Evolutionary conservation across 2,329 filamentous ascomycete species (phyloP).

Genomic region (Xylaria sp.): DNA sequence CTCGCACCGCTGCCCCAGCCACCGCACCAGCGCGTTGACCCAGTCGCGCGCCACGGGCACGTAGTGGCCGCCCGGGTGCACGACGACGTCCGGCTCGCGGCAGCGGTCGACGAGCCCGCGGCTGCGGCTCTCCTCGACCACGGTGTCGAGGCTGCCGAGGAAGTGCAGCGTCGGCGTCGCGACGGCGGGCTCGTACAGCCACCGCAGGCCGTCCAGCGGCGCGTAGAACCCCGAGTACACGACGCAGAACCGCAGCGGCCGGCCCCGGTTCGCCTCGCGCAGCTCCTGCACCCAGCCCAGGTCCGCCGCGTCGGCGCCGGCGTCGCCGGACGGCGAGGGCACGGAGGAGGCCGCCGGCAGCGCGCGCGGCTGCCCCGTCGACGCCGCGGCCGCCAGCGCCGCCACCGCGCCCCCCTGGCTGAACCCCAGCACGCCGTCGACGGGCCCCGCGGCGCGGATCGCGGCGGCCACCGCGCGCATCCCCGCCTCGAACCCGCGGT

Average conservation of each 20-base stretch:
- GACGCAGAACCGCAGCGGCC: slow-evolving; percentile 60
- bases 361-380: slow-evolving; percentile 57
- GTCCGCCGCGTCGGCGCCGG: slow-evolving; percentile 28
- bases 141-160: slow-evolving; percentile 80
- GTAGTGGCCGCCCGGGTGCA: slow-evolving; percentile 89
- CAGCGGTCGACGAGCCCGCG: slow-evolving; percentile 68
- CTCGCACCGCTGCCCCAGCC: slow-evolving; percentile 32
- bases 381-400: slow-evolving; percentile 69
- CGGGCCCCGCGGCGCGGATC: slow-evolving; percentile 64
- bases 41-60: slow-evolving; percentile 83
- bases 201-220: slow-evolving; percentile 34
- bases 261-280: slow-evolving; percentile 51
- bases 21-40: slow-evolving; percentile 73
- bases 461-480: slow-evolving; percentile 64
- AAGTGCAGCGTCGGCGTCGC: slow-evolving; percentile 79
- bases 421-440: slow-evolving; percentile 82
- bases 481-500: slow-evolving; percentile 71
- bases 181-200: slow-evolving; percentile 49
- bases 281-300: slow-evolving; percentile 48
- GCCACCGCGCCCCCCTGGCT: slow-evolving; percentile 77
- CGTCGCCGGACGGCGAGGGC: slow-evolving; percentile 6
- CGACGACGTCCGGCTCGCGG: slow-evolving; percentile 54
- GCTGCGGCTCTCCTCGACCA: slow-evolving; percentile 79
- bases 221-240: slow-evolving; percentile 69
- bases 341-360: slow-evolving; percentile 10